Evolutionary conservation across 257 asterid species (phyloP), one percentile per base, ranked within the genome.

Genomic region (Przewalskia tangutica): DNA sequence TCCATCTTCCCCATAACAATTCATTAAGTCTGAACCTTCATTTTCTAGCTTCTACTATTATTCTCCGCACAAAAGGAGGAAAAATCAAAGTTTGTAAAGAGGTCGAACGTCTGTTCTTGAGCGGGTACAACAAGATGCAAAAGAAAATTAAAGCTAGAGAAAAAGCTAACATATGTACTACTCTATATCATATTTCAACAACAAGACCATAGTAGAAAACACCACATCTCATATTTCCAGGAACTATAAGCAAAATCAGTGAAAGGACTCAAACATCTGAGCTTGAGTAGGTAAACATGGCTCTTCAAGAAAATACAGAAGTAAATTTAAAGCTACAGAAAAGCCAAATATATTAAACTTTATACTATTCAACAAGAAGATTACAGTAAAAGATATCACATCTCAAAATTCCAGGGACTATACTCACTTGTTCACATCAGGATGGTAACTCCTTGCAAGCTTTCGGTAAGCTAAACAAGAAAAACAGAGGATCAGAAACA

Each of bases 381-480:
- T 16, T 62, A 63, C 48, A 80, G 56, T 23, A 80, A 46, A 46
- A 63, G 27, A 18, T 12, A 63, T 13, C 18, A 63, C 32, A 40
- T 40, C 54, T 79, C 10, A 63, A 71, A 44, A 54, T 16, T 63
- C 27, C 68, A 79, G 40, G 40, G 46, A 27, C 42, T 65, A 14
- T 60, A 83, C 97, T 91, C 86, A 92, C 99, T 92, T 96, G 92
- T 92, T 94, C 83, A 96, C 99, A 84, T 96, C 99, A 16, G 99
- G 99, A 89, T 96, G 99, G 87, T 87, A 90, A 85, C 86, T 93
- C 89, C 99, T 87, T 50, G 99, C 99, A 65, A 96, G 98, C 90
- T 96, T 93, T 82, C 99, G 91, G 83, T 96, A 96, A 51, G 98
- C 99, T 96, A 96, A 86, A 86, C 76, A 82, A 67, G 81, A 83